Evolutionary conservation across 139 green algal genomes (phyloP).

Genomic region (Trebouxia sp.): DNA sequence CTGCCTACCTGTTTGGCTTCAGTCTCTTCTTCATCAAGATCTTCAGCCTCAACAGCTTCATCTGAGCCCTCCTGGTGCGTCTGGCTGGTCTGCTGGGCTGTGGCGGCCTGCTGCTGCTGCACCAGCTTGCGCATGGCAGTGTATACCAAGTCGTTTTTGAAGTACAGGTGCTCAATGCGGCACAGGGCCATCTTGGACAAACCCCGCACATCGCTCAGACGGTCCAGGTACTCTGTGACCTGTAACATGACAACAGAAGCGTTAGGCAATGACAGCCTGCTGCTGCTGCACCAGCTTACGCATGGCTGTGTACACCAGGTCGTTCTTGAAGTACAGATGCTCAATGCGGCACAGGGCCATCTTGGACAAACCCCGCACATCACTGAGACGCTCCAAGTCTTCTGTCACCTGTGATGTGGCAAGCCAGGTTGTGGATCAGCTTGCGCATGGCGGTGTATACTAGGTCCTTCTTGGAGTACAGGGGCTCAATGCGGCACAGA

Average conservation of each 20-base stretch:
- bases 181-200: constrained; percentile 72
- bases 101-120: constrained; percentile 56
- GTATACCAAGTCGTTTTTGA: constrained; percentile 90
- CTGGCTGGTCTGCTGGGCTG: constrained; percentile 1
- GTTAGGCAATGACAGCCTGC: constrained; percentile 39
- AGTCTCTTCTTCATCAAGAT: constrained; percentile 56
- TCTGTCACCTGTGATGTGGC: constrained; percentile 28
- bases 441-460: not conserved
- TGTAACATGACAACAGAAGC: not conserved
- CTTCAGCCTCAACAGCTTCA: constrained; percentile 33
- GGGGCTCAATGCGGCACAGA: no score
- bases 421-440: not conserved
- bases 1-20: constrained; percentile 18
- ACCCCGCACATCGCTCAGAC: constrained; percentile 31
- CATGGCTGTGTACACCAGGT: constrained; percentile 83
- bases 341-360: constrained; percentile 87
- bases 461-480: no score
- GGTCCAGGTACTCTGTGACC: constrained; percentile 37
- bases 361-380: constrained; percentile 45
- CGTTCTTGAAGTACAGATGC: constrained; percentile 98
- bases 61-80: constrained; percentile 30
- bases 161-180: constrained; percentile 97
- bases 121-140: constrained; percentile 80
- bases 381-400: constrained; percentile 29
- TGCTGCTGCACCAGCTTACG: constrained; percentile 67